These are phyloP conservation scores for Pulveroboletus frians DNA, from an alignment of 768 basidiomycete species.

Conservation along the genomic window DNA sequence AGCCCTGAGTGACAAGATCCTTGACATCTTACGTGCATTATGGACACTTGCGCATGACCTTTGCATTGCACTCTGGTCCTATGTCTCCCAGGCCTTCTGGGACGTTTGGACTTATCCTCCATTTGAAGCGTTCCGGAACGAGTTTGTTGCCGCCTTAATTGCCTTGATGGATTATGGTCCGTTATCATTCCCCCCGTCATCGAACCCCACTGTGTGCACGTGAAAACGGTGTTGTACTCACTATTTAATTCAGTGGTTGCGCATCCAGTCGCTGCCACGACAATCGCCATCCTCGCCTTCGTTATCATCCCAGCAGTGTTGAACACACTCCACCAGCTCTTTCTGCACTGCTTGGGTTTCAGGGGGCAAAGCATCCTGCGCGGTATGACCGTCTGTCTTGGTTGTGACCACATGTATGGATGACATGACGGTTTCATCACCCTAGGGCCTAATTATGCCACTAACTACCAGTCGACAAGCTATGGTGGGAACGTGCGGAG, in stretches of 20 bases:
- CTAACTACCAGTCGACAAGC: constrained; percentile 19
- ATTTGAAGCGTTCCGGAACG: constrained; percentile 19
- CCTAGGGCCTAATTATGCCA: constrained; percentile 9
- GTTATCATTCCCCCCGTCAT: background rate
- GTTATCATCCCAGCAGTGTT: constrained; percentile 6
- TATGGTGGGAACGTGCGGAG: constrained; percentile 15
- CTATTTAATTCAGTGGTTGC: background rate
- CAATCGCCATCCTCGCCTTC: constrained; percentile 11
- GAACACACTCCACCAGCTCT: background rate
- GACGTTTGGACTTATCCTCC: constrained; percentile 20
- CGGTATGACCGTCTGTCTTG: constrained; percentile 3
- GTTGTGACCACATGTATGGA: background rate
- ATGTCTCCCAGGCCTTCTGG: constrained; percentile 5
- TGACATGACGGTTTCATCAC: background rate
- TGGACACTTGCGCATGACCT: constrained; percentile 3
- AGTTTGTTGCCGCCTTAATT: constrained; percentile 7
- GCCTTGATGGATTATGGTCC: constrained; percentile 11
- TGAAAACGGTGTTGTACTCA: background rate
- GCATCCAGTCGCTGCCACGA: constrained; percentile 10
- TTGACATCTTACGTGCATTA: constrained; percentile 9
- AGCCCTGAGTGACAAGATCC: constrained; percentile 11
- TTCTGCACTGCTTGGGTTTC: constrained; percentile 1
- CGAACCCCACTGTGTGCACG: background rate
- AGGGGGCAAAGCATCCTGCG: constrained; percentile 1
- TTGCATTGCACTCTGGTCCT: constrained; percentile 8